Evolutionary conservation across 306 rosid species (phyloP), one percentile per base, ranked within the genome.

Genomic region (Inga oerstediana): DNA sequence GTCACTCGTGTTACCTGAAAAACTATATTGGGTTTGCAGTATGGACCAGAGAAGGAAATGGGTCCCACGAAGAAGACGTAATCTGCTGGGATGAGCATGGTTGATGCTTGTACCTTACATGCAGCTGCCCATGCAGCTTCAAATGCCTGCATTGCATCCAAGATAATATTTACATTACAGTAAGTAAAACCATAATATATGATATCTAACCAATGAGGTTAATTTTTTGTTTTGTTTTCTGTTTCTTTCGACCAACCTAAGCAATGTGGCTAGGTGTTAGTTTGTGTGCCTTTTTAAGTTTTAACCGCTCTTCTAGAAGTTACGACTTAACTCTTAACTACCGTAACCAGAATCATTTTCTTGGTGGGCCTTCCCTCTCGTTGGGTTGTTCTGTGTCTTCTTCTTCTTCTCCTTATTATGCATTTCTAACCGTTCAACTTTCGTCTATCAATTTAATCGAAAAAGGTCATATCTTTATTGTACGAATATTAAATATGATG

Each of bases 1-100:
- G 72, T 64, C 16, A 81, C 74, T 45, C 14, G 64, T 46, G 41
- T 75, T 87, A 93, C 98, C 99, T 96, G 99, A 66, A 96, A 96
- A 74, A 94, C 71, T 64, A 96, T 91, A 89, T 89, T 87, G 76
- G 90, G 82, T 49, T 91, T 89, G 81, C 99, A 96, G 86, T 88
- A 96, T 2, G 94, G 99, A 70, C 98, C 99, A 0, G 97, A 88
- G 88, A 96, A 96, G 34, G 97, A 88, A 80, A 92, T 92, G 81
- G 98, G 98, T 20, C 99, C 97, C 75, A 96, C 95, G 0, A 78
- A 79, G 82, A 92, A 96, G 74, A 72, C 58, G 45, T 88, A 88
- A 13, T 79, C 80, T 61, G 90, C 85, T 70, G 99, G 99, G 49
- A 94, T 83, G 0, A 90, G 59, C 85, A 94, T 72, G 56, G 87